Evolutionary conservation across 1,139 yeast genomes (phyloP).

Genomic region (Hansenula sp.): DNA sequence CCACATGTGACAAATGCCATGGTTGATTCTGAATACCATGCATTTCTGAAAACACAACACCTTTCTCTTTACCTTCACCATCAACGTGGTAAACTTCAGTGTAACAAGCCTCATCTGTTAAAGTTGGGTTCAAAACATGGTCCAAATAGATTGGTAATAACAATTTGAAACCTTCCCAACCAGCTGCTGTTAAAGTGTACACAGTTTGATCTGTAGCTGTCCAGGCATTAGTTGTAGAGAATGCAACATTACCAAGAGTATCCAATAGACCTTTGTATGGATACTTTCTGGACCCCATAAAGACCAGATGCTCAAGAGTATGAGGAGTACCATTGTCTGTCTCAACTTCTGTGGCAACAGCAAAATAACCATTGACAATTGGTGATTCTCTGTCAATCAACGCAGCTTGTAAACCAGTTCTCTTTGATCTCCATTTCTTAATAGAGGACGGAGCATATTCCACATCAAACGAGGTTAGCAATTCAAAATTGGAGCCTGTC

Average conservation of each 20-base stretch:
- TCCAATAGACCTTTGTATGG: slow-evolving; percentile 93
- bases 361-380: slow-evolving; percentile 86
- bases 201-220: slow-evolving; percentile 96
- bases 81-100: slow-evolving; percentile 96
- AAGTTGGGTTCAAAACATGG: slow-evolving; percentile 78
- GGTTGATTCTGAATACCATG: slow-evolving; percentile 85
- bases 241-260: slow-evolving; percentile 77
- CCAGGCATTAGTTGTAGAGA: slow-evolving; percentile 95
- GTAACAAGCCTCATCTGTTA: slow-evolving; percentile 84
- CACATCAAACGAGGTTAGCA: slow-evolving; percentile 49
- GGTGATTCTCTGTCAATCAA: slow-evolving; percentile 82
- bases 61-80: slow-evolving; percentile 87
- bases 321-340: slow-evolving; percentile 94
- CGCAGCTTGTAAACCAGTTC: slow-evolving; percentile 82
- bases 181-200: slow-evolving; percentile 86
- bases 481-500: slow-evolving; percentile 27
- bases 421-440: slow-evolving; percentile 64
- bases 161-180: slow-evolving; percentile 90
- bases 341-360: slow-evolving; percentile 87
- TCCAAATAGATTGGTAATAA: slow-evolving; percentile 87
- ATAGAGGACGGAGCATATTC: slow-evolving; percentile 62
- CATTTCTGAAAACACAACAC: slow-evolving; percentile 98
- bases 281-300: slow-evolving; percentile 87
- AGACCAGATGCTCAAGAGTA: slow-evolving; percentile 88
- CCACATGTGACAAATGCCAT: slow-evolving; percentile 64